phyloP scores from a whole-genome alignment of 2,329 filamentous ascomycete species.

The Monilinia fructicola region DNA sequence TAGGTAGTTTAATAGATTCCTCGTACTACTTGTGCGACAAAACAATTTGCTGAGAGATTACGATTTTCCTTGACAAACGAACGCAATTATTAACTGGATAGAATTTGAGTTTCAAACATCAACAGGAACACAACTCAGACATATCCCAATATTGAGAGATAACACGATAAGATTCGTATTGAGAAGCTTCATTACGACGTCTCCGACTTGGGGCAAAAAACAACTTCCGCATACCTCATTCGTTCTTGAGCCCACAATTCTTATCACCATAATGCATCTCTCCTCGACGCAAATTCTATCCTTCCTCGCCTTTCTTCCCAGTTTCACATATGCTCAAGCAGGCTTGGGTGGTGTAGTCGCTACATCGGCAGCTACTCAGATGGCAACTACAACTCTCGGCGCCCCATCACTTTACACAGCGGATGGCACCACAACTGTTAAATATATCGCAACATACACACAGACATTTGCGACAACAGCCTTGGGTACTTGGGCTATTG shows the following conservation, averaged over 20 bases:
- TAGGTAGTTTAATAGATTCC: background rate
- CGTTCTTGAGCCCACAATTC: background rate
- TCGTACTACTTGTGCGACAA: slow-evolving; percentile 4
- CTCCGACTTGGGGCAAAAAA: background rate
- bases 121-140: background rate
- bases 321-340: slow-evolving; percentile 18
- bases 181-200: background rate
- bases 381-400: background rate
- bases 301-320: slow-evolving; percentile 5
- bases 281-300: background rate
- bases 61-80: slow-evolving; percentile 6
- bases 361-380: slow-evolving; percentile 14
- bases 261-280: slow-evolving; percentile 1
- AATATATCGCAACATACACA: slow-evolving; percentile 27
- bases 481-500: slow-evolving; percentile 37
- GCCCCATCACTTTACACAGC: slow-evolving; percentile 16
- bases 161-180: background rate
- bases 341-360: slow-evolving; percentile 9
- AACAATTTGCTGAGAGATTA: slow-evolving; percentile 5
- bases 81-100: slow-evolving; percentile 3
- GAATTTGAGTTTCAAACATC: background rate
- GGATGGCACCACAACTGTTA: background rate
- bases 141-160: background rate
- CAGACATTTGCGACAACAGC: slow-evolving; percentile 39
- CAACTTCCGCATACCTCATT: background rate